Conservation (phyloP, 139 green algal genomes). For the Chlorella sp. region DNA sequence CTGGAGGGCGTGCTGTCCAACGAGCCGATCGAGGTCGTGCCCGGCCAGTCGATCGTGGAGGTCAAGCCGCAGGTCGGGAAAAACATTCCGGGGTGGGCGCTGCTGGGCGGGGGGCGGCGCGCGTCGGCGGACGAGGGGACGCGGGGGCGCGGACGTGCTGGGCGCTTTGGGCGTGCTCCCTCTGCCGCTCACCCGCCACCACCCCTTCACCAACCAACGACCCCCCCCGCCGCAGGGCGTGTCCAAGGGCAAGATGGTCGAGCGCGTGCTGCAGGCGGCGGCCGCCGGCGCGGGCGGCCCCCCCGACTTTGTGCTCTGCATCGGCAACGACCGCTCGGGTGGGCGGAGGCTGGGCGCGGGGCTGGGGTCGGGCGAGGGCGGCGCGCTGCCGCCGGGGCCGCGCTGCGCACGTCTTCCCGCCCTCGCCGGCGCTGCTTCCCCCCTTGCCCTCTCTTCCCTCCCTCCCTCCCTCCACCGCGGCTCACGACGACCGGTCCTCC, state of each 20-base stretch:
- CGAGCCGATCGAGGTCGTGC: slow-evolving; percentile 85
- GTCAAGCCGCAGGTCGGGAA: too few relatives aligned
- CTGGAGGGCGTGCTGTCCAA: slow-evolving; percentile 93
- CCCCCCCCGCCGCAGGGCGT: slow-evolving; percentile 53
- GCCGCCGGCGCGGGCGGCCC: slow-evolving; percentile 6
- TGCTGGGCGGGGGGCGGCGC: too few relatives aligned
- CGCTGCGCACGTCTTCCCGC: neutral
- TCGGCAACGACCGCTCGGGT: slow-evolving; percentile 93
- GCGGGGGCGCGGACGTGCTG: too few relatives aligned
- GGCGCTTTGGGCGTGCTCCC: too few relatives aligned
- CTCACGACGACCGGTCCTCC: too few relatives aligned
- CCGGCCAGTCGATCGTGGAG: slow-evolving; percentile 85
- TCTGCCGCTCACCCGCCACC: neutral
- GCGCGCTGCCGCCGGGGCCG: neutral
- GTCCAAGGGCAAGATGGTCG: slow-evolving; percentile 80
- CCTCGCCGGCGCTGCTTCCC: neutral
- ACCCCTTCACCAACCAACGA: slow-evolving; percentile 28
- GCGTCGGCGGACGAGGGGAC: too few relatives aligned
- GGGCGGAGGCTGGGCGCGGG: neutral
- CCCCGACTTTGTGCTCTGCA: slow-evolving; percentile 93
- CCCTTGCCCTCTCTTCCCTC: too few relatives aligned
- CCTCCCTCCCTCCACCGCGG: too few relatives aligned
- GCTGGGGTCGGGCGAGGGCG: neutral
- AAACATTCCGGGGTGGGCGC: too few relatives aligned
- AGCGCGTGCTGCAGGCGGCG: slow-evolving; percentile 64